Evolutionary conservation across 441 rosid genomes (phyloP).

Genomic region (Hura crepitans): DNA sequence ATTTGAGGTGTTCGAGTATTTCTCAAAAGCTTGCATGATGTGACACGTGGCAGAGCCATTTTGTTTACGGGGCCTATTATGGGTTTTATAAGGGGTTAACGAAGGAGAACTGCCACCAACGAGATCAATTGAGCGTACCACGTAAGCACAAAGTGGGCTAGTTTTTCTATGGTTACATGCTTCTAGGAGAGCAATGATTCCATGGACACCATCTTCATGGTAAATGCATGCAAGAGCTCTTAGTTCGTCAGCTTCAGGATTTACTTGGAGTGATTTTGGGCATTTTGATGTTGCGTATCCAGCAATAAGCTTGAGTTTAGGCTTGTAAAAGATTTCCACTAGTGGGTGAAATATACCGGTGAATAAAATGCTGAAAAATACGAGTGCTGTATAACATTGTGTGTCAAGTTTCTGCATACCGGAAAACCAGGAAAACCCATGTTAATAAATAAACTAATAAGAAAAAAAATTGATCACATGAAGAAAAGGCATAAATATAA

Average conservation of each 20-base stretch:
- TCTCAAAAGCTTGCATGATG: conserved; percentile 30
- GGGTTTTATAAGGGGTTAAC: conserved; percentile 18
- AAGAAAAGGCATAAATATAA: too few species aligned
- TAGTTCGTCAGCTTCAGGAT: conserved; percentile 29
- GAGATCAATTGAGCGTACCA: conserved; percentile 28
- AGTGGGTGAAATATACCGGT: conserved; percentile 9
- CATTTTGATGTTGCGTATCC: neutral
- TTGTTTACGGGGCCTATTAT: neutral
- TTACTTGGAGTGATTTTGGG: conserved; percentile 29
- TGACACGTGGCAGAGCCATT: conserved; percentile 3
- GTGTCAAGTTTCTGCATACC: conserved; percentile 5
- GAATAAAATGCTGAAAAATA: conserved; percentile 22
- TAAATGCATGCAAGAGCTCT: conserved; percentile 27
- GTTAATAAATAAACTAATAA: neutral
- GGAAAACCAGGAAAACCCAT: neutral
- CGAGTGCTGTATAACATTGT: conserved; percentile 22
- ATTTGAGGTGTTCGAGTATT: conserved; percentile 4
- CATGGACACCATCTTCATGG: conserved; percentile 23
- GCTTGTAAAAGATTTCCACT: conserved; percentile 20
- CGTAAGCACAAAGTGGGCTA: conserved; percentile 21
- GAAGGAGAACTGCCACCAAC: conserved; percentile 27
- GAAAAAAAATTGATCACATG: too few species aligned
- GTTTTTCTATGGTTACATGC: conserved; percentile 12
- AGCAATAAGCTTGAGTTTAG: neutral
- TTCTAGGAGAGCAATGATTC: conserved; percentile 30